A percentile compares a stretch with the other conserved stretches of the same genome.
These are phyloP conservation scores for Boletus insuetus DNA, from an alignment of 768 basidiomycete genomes.

Conservation along the genomic window DNA sequence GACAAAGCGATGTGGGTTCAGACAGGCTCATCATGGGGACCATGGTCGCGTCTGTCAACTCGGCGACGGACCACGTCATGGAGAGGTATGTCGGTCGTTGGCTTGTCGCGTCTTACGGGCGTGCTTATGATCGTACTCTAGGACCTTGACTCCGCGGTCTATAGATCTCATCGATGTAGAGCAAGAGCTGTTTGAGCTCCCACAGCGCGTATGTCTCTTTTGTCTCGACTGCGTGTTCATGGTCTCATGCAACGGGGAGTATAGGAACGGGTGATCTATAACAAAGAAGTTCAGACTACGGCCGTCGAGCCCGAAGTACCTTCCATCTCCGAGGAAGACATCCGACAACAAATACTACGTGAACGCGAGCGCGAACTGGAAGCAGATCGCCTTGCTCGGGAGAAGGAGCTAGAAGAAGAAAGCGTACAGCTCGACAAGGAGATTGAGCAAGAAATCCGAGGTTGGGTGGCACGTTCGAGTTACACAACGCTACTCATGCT, in stretches of 20 bases:
- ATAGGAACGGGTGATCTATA: conserved; percentile 78
- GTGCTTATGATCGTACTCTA: conserved; percentile 25
- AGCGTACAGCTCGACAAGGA: conserved; percentile 80
- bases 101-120: neutral
- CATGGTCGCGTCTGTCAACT: conserved; percentile 38
- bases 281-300: conserved; percentile 82
- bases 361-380: conserved; percentile 69
- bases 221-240: neutral
- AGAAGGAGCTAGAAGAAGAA: conserved; percentile 80
- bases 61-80: conserved; percentile 61
- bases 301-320: conserved; percentile 55
- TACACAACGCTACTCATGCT: neutral
- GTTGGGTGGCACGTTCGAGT: conserved; percentile 33
- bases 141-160: conserved; percentile 60
- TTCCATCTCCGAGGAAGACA: conserved; percentile 62
- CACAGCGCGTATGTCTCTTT: conserved; percentile 66
- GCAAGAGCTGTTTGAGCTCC: conserved; percentile 87
- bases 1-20: conserved; percentile 65
- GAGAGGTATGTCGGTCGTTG: conserved; percentile 52
- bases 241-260: conserved; percentile 1
- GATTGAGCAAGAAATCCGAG: conserved; percentile 84
- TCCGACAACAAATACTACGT: conserved; percentile 61
- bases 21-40: conserved; percentile 44
- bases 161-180: conserved; percentile 85
- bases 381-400: conserved; percentile 62